Base-by-base conservation (phyloP, 139 green algal genomes). In the Trebouxia sp. region DNA sequence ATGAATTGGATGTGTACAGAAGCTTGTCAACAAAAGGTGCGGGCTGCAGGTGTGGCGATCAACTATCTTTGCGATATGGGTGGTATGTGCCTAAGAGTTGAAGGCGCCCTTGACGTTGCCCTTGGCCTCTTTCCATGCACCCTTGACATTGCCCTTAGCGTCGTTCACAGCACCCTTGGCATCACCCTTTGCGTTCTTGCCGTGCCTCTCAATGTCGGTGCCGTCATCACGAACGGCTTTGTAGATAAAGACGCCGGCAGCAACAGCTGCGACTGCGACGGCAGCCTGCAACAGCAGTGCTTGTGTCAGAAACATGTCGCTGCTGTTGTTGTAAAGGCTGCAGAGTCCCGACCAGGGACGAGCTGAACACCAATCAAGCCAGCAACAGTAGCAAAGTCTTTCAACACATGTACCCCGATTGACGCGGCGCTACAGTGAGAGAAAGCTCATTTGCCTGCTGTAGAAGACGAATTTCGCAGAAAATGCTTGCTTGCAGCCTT, bases 61-160 rank as follows among this genome's bases (percentile, higher is more conserved):
- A 72, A 72, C 62, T 45, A n/a, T 26, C 20, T 45, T 35, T 45
- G 11, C 0, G 5, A 43, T 0, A 45, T 72, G 20, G 37, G 12
- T 41, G 9, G 32, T 72, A 32, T 17, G 47, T 72, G 35, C 62
- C 43, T 72, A 72, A 45, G 62, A 72, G 62, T 72, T 72, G 35
- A 72, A 72, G 32, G 62, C 62, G 3, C 62, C 62, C 62, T 53
- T 77, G 0, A 77, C 69, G 39, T 77, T 77, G 42, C 69, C 69
- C 39, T 77, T 77, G 41, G 69, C 69, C 38, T 77, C 69, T n/a
- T 77, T 77, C 69, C 69, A 77, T 37, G 69, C 69, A 45, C 69
- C 69, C 69, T 77, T 77, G 2, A 22, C 69, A 35, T 77, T 77
- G 26, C 69, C 69, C 69, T 77, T 77, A 41, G 69, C 69, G 8